Conservation (phyloP, 1,284 basidiomycete species). For the Sanghuangporus weigelae region DNA sequence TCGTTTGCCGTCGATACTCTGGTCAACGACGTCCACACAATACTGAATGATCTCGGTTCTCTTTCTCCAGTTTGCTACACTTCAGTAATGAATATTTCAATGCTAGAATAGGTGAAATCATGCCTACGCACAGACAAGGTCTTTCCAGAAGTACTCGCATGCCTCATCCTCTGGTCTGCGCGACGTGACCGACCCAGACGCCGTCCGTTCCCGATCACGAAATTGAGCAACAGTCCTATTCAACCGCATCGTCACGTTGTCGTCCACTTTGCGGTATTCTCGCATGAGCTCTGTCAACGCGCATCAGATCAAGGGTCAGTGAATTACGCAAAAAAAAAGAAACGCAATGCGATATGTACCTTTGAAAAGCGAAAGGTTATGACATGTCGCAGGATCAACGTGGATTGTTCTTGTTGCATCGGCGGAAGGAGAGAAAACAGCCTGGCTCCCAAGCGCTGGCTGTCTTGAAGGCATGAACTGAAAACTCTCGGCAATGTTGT, state of each 20-base stretch:
- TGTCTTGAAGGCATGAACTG: conserved; percentile 43
- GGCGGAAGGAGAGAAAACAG: conserved; percentile 57
- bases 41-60: conserved; percentile 76
- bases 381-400: conserved; percentile 68
- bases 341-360: conserved; percentile 38
- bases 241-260: conserved; percentile 76
- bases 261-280: conserved; percentile 83
- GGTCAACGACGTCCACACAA: conserved; percentile 69
- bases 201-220: conserved; percentile 61
- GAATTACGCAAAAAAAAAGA: conserved; percentile 16
- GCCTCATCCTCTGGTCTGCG: conserved; percentile 63
- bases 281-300: conserved; percentile 64
- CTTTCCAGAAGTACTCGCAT: conserved; percentile 76
- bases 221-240: conserved; percentile 80
- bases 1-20: conserved; percentile 57
- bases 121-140: conserved; percentile 66
- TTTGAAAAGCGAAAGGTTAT: conserved; percentile 80
- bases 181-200: conserved; percentile 31
- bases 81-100: neutral
- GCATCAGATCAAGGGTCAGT: neutral
- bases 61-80: conserved; percentile 76
- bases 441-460: conserved; percentile 59
- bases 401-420: conserved; percentile 52
- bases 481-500: neutral
- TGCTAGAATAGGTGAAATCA: neutral